Evolutionary conservation across 352 stramenopile genomes (phyloP), one percentile per base, ranked within the genome.

Genomic region (Phytopythium helicoides): DNA sequence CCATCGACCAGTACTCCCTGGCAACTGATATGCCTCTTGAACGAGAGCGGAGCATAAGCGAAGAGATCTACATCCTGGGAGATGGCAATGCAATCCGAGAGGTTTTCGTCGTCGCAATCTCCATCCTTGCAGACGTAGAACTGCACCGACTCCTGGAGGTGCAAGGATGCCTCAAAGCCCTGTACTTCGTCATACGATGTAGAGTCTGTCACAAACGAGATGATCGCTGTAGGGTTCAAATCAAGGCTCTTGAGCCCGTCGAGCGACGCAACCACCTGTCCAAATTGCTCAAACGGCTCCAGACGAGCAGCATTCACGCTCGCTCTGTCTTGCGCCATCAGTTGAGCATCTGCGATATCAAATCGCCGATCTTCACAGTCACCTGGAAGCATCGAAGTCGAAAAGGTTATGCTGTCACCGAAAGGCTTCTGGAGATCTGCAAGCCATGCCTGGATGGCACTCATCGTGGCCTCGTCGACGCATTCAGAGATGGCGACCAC

Each of bases 401-500:
- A 48, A 47, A 84, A 33, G 28, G 28, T 81, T 14, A 34, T 58
- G 21, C 69, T 22, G 6, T 55, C 19, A 4, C 22, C 18, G 15
- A 68, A 33, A 12, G 38, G 58, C 2, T 51, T 42, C 59, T 62
- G 60, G 5, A 33, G 1, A 68, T 58, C 34, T 62, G 55, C 52
- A 21, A 89, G 58, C 79, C 79, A 87, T 8, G 64, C 60, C 12
- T 86, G 61, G 7, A 87, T 67, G 14, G 62, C 47, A 6, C 38
- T 50, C 8, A 89, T 36, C 14, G 65, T 45, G 34, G 52, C 54
- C 19, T 81, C 52, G 50, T 72, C 71, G 16, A 87, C 49, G 25
- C 79, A 87, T 51, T 86, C 82, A 47, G 76, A 86, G 60, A 89
- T 75, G 22, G 63, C 71, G 18, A 87, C 53, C n/a, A 87, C 52